Conservation (phyloP, 352 stramenopile genomes). For the Globisporangium nodosum region DNA sequence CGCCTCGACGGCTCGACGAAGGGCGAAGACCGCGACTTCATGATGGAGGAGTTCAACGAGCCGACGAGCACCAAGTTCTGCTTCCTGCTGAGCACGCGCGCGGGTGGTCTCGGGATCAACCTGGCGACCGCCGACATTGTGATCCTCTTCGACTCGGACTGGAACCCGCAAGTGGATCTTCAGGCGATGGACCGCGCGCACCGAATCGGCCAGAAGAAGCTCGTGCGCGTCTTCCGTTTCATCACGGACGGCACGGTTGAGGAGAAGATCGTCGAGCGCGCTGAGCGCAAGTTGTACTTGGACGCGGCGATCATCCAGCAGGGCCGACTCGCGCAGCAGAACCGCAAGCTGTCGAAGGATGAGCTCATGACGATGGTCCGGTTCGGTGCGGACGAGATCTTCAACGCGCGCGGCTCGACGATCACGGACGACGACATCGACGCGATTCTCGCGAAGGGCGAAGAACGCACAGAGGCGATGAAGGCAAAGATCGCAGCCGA, state of each 20-base stretch:
- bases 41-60: constrained; percentile 98
- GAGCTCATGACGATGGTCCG: constrained; percentile 98
- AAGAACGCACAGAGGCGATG: constrained; percentile 88
- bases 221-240: constrained; percentile 97
- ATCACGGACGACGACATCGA: constrained; percentile 93
- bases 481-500: constrained; percentile 84
- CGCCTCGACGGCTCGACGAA: constrained; percentile 81
- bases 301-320: constrained; percentile 99
- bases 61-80: constrained; percentile 95
- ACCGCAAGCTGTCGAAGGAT: constrained; percentile 92
- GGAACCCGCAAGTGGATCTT: constrained; percentile 98
- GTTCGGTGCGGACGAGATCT: constrained; percentile 87
- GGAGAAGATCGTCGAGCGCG: constrained; percentile 98
- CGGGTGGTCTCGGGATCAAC: constrained; percentile 97
- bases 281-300: constrained; percentile 97
- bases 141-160: constrained; percentile 97
- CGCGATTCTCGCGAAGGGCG: constrained; percentile 85
- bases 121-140: constrained; percentile 98
- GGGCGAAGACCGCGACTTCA: constrained; percentile 77
- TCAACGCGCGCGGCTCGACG: constrained; percentile 82
- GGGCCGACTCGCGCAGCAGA: constrained; percentile 91
- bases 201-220: constrained; percentile 98
- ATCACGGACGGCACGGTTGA: constrained; percentile 98
- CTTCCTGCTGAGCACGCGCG: constrained; percentile 96
- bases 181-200: constrained; percentile 98